Conservation (phyloP, 2,329 filamentous ascomycete genomes). For the Colletotrichum sp. region DNA sequence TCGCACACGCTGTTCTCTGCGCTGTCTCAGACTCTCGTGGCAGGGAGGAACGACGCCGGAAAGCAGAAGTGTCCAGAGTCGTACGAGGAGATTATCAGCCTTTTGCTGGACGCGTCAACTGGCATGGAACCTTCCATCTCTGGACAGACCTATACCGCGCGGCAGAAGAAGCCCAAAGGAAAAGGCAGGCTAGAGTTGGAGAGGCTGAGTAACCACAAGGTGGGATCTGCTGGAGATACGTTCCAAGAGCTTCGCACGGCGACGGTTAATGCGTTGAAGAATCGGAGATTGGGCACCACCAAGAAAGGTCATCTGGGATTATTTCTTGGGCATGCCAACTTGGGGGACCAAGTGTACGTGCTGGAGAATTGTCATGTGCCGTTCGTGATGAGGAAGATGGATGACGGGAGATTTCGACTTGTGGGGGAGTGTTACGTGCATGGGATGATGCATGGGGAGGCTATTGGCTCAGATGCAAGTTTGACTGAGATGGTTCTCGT, state of each 20-base stretch:
- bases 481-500: not conserved
- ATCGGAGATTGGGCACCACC: not conserved
- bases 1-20: not conserved
- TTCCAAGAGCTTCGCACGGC: not conserved
- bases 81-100: not conserved
- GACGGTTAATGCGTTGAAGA: not conserved
- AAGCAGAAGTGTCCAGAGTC: not conserved
- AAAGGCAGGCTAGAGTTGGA: not conserved
- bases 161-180: not conserved
- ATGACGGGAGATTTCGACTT: slow-evolving; percentile 1
- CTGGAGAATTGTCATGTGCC: slow-evolving; percentile 25
- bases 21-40: not conserved
- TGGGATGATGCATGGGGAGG: slow-evolving; percentile 40
- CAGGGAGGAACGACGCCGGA: not conserved
- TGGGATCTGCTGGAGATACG: not conserved
- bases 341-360: slow-evolving; percentile 25
- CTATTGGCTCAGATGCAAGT: slow-evolving; percentile 15
- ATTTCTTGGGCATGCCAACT: not conserved
- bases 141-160: not conserved
- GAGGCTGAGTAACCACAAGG: not conserved
- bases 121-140: not conserved
- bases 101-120: not conserved
- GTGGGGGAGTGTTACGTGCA: slow-evolving; percentile 42
- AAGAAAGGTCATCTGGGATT: not conserved
- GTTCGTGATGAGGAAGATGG: slow-evolving; percentile 21